Base-by-base conservation (phyloP, 179 eudicot genomes). In the Nepenthes alata region DNA sequence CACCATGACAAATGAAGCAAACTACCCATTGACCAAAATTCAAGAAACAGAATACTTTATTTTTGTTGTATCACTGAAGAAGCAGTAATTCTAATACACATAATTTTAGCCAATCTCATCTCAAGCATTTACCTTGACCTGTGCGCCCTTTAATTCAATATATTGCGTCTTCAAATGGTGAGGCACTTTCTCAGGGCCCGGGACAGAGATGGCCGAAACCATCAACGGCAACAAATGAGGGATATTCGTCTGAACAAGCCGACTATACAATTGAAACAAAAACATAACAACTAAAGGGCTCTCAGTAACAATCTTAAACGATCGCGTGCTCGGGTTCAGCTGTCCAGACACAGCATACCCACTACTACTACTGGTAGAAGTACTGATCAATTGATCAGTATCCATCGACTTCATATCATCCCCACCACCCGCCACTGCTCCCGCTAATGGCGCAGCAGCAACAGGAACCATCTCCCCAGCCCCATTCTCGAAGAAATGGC, bases 241-340 rank as follows among this genome's bases (percentile, higher is more conserved):
- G 66, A 91, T 89, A 67, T 91, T 89, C 10, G 91, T 88, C 74
- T 91, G 98, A 59, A 91, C 98, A 74, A 91, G 98, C 74, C 95
- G 80, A 61, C 89, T 72, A 78, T 86, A 91, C 74, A 91, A 54
- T 79, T 91, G 98, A 77, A 89, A 91, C 69, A 91, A 77, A 78
- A 91, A 91, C 98, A 91, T 91, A 70, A 89, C 98, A 71, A 91
- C 96, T 86, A 91, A 58, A 0, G 98, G 98, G 66, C 95, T 91
- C 81, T 91, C 98, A 0, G 98, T 91, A 67, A 91, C 95, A 66
- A 91, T 76, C 80, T 89, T 91, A 67, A 91, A 91, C 14, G 98
- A 91, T 56, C 91, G 72, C 2, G 96, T 88, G 64, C 96, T 91
- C 35, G 98, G 91, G 74, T 91, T 91, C 37, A 91, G 91, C 74